Conservation (phyloP, 805 yeast genomes). For the Komagataella ulmi region DNA sequence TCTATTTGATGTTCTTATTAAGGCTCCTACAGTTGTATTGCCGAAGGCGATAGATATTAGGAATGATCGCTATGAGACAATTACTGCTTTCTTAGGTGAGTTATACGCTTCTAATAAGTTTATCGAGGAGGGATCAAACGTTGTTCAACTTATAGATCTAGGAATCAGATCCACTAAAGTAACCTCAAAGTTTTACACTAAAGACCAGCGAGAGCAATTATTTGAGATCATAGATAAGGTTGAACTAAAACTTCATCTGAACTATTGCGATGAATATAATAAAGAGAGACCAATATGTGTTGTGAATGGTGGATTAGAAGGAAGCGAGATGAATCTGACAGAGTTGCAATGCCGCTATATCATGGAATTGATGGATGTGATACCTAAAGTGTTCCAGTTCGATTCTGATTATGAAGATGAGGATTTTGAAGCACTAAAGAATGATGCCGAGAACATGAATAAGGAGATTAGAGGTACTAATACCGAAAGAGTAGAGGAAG, state of each 20-base stretch:
- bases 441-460: constrained; percentile 57
- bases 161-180: constrained; percentile 65
- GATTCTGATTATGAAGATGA: constrained; percentile 26
- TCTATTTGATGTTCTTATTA: constrained; percentile 56
- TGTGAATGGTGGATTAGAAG: constrained; percentile 46
- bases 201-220: constrained; percentile 28
- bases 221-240: constrained; percentile 55
- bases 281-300: constrained; percentile 31
- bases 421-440: constrained; percentile 32
- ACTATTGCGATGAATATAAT: constrained; percentile 30
- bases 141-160: constrained; percentile 43
- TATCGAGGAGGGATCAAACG: constrained; percentile 11
- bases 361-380: constrained; percentile 36
- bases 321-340: constrained; percentile 50
- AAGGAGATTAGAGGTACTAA: constrained; percentile 18
- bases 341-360: constrained; percentile 59
- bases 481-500: constrained; percentile 2
- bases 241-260: constrained; percentile 47
- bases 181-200: constrained; percentile 45
- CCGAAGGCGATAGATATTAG: constrained; percentile 41
- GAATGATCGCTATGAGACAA: constrained; percentile 34
- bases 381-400: constrained; percentile 39
- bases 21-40: constrained; percentile 75
- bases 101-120: constrained; percentile 57
- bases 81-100: constrained; percentile 75